Evolutionary conservation across 2,329 filamentous ascomycete species (phyloP).

Genomic region (Colletotrichum godetiae): DNA sequence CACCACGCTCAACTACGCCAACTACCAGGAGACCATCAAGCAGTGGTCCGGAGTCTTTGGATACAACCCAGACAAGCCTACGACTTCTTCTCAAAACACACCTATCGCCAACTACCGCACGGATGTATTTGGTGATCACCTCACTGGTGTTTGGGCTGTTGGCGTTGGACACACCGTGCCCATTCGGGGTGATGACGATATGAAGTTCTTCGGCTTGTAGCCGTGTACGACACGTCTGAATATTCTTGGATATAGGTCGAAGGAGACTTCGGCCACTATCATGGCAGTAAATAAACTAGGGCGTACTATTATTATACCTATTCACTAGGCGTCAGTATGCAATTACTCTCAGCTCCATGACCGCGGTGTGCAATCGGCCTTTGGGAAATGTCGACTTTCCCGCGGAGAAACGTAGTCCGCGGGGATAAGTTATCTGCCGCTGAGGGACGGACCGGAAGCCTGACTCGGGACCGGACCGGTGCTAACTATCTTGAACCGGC

Average conservation of each 20-base stretch:
- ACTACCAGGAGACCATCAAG: constrained; percentile 69
- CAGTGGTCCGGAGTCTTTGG: constrained; percentile 66
- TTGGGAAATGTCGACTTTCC: neutral
- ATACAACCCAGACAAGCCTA: constrained; percentile 45
- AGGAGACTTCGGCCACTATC: neutral
- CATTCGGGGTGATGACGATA: constrained; percentile 32
- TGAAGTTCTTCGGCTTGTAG: constrained; percentile 33
- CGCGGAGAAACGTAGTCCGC: neutral
- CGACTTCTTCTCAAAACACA: constrained; percentile 44
- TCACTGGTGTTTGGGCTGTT: constrained; percentile 40
- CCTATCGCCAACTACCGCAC: constrained; percentile 52
- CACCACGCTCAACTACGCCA: constrained; percentile 59
- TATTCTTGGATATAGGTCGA: constrained; percentile 10
- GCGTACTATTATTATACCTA: neutral
- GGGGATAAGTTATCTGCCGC: neutral
- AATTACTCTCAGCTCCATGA: too few species aligned
- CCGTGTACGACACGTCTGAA: neutral
- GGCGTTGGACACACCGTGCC: constrained; percentile 41
- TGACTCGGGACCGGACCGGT: neutral
- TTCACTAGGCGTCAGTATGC: neutral
- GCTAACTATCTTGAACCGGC: neutral
- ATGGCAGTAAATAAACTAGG: neutral
- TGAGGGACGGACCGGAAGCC: neutral
- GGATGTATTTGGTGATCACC: constrained; percentile 50
- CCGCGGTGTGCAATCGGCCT: too few species aligned